Conservation (phyloP, 2,329 filamentous ascomycete species). For the Fusarium nematophilum region DNA sequence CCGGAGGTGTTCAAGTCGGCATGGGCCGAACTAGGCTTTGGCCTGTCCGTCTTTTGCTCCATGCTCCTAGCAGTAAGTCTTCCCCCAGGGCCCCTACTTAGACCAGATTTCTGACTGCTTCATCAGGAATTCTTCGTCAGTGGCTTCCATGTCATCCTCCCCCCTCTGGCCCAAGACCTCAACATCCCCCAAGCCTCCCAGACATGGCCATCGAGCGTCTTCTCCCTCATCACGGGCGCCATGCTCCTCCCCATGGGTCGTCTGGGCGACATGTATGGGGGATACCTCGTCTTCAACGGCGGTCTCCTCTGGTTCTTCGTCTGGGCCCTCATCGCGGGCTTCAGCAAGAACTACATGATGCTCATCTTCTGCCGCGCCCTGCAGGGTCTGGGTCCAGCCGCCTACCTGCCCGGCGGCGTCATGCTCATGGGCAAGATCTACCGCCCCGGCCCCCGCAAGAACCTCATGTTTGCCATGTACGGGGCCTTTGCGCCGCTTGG, state of each 20-base stretch:
- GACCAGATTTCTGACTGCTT: constrained; percentile 5
- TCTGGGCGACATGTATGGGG: constrained; percentile 71
- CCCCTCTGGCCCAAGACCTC: constrained; percentile 70
- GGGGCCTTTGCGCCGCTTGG: constrained; percentile 68
- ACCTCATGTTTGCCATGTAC: constrained; percentile 71
- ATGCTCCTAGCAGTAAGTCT: constrained; percentile 42
- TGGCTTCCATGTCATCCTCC: constrained; percentile 63
- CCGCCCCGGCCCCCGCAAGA: constrained; percentile 77
- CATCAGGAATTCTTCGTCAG: constrained; percentile 44
- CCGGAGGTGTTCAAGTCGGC: constrained; percentile 38
- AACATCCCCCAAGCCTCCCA: constrained; percentile 70
- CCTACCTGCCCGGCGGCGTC: constrained; percentile 77
- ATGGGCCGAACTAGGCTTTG: constrained; percentile 41
- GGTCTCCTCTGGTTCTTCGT: constrained; percentile 73
- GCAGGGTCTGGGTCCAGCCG: constrained; percentile 78
- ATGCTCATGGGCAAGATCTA: constrained; percentile 77
- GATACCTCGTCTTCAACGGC: constrained; percentile 67
- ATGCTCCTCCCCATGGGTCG: constrained; percentile 74
- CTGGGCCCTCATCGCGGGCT: constrained; percentile 77
- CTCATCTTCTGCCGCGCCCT: constrained; percentile 79
- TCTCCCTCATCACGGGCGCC: constrained; percentile 66
- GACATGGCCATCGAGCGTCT: constrained; percentile 74
- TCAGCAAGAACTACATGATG: constrained; percentile 75
- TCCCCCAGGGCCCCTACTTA: not conserved
- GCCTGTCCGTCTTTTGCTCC: constrained; percentile 38